phyloP scores from a whole-genome alignment of 495 filamentous ascomycete genomes.

The Aspergillus conjunctus region DNA sequence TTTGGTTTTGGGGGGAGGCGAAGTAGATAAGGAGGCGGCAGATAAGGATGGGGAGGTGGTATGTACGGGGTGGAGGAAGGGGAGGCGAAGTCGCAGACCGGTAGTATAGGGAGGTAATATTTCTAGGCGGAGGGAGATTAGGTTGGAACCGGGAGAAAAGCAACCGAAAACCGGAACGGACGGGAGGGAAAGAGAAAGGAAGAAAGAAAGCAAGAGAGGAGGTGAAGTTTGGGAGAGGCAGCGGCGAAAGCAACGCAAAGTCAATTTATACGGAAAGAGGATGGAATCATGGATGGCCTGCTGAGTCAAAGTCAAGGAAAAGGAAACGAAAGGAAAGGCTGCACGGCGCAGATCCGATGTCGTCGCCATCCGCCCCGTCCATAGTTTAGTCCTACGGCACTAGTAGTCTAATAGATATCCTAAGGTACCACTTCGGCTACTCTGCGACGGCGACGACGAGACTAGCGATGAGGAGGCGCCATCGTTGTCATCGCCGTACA shows the following conservation, averaged over 20 bases:
- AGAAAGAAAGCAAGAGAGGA: slow-evolving; percentile 18
- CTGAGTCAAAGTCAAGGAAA: slow-evolving; percentile 23
- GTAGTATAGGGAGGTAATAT: slow-evolving; percentile 23
- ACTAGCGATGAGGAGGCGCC: background rate
- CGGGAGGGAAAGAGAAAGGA: slow-evolving; percentile 29
- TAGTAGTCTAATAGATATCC: slow-evolving; percentile 3
- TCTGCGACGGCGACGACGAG: background rate
- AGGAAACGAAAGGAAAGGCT: background rate
- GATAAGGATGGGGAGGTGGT: slow-evolving; percentile 20
- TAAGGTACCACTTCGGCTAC: background rate
- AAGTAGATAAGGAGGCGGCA: slow-evolving; percentile 22
- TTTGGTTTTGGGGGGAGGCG: slow-evolving; percentile 13
- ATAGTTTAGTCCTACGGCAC: background rate
- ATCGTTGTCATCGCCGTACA: background rate
- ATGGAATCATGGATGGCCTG: slow-evolving; percentile 21
- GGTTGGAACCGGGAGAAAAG: slow-evolving; percentile 1
- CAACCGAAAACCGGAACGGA: slow-evolving; percentile 33
- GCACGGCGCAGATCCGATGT: slow-evolving; percentile 19
- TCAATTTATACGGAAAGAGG: slow-evolving; percentile 30
- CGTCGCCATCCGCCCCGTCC: slow-evolving; percentile 18
- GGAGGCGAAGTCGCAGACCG: no score
- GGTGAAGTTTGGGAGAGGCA: slow-evolving; percentile 20
- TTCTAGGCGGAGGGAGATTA: slow-evolving; percentile 5
- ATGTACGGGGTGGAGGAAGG: background rate
- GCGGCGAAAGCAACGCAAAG: slow-evolving; percentile 30